phyloP scores from a whole-genome alignment of 306 rosid species.

The Pyrus pyrifolia region DNA sequence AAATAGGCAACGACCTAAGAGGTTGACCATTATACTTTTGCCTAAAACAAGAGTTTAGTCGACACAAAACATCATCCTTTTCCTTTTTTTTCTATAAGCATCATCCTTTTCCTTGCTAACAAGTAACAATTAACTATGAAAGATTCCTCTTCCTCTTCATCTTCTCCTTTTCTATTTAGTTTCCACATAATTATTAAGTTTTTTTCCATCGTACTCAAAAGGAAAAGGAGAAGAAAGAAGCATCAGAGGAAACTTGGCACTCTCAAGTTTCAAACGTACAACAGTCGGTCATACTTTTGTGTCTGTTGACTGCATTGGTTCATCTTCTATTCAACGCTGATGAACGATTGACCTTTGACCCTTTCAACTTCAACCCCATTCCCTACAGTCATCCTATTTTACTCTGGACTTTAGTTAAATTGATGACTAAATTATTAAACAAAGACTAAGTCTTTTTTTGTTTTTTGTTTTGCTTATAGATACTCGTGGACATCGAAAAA shows the following conservation, averaged over 20 bases:
- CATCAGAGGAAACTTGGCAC: background rate
- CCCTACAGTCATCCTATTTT: background rate
- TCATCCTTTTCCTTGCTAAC: background rate
- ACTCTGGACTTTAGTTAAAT: background rate
- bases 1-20: background rate
- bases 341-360: conserved; percentile 11
- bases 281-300: background rate
- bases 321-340: conserved; percentile 1
- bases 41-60: background rate
- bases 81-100: too few relatives aligned
- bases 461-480: too few relatives aligned
- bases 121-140: background rate
- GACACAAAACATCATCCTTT: background rate
- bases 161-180: background rate
- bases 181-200: background rate
- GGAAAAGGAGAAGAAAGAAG: background rate
- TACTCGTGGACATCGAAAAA: background rate
- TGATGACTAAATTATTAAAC: background rate
- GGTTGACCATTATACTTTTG: background rate
- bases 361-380: background rate
- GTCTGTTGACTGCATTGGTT: background rate
- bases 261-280: background rate
- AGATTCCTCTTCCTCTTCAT: background rate
- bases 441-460: too few relatives aligned
- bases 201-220: background rate